These are phyloP conservation scores for Podospora pseudocomata DNA, from an alignment of 495 filamentous ascomycete species.

Conservation along the genomic window DNA sequence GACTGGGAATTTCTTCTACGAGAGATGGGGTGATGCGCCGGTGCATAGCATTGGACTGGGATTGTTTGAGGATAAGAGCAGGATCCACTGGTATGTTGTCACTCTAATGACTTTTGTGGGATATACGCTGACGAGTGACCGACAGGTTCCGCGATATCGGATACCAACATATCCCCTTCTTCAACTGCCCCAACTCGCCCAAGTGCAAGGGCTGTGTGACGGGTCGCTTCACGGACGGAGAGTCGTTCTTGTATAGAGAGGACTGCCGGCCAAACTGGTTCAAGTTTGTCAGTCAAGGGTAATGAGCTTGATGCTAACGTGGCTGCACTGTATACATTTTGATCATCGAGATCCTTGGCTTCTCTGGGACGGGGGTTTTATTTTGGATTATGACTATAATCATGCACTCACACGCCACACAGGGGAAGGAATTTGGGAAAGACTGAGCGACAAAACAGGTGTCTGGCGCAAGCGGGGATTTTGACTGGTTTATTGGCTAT, in stretches of 20 bases:
- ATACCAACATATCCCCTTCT: slow-evolving; percentile 97
- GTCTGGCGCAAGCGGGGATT: slow-evolving; percentile 16
- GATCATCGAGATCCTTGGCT: background rate
- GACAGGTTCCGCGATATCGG: slow-evolving; percentile 97
- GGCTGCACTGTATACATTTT: background rate
- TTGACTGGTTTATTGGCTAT: slow-evolving; percentile 4
- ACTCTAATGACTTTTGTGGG: too few species aligned
- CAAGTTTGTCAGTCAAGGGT: slow-evolving; percentile 66
- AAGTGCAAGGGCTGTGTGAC: slow-evolving; percentile 88
- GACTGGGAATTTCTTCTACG: slow-evolving; percentile 97
- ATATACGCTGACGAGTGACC: slow-evolving; percentile 11
- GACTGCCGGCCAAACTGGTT: slow-evolving; percentile 98
- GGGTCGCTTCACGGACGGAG: slow-evolving; percentile 84
- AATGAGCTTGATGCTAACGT: background rate
- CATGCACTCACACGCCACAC: background rate
- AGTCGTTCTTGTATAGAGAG: slow-evolving; percentile 75
- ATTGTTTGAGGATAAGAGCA: slow-evolving; percentile 82
- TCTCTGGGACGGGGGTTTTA: background rate
- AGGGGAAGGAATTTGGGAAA: slow-evolving; percentile 7
- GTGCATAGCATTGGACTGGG: slow-evolving; percentile 96
- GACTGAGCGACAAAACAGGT: background rate
- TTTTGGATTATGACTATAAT: background rate
- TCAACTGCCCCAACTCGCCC: slow-evolving; percentile 94
- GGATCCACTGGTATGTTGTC: slow-evolving; percentile 82
- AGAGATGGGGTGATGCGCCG: slow-evolving; percentile 97